Evolutionary conservation across 306 rosid species (phyloP).

Genomic region (Corylus americana): DNA sequence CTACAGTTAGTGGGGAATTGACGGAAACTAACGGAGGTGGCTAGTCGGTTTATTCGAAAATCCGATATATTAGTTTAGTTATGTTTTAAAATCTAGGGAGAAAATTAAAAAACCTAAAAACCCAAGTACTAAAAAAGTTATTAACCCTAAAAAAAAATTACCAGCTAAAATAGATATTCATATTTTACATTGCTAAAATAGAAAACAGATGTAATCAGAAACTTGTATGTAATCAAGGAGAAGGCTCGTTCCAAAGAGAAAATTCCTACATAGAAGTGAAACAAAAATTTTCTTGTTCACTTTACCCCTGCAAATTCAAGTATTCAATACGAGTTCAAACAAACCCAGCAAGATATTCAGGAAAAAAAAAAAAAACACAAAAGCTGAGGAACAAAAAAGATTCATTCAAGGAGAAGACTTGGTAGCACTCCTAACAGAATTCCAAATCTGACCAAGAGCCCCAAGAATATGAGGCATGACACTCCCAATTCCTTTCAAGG

Average conservation of each 20-base stretch:
- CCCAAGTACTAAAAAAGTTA: no score
- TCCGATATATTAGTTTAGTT: no score
- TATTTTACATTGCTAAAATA: no score
- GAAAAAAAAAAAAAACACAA: neutral
- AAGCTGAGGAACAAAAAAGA: slow-evolving; percentile 11
- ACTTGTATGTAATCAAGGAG: no score
- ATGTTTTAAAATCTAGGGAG: no score
- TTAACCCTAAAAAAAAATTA: no score
- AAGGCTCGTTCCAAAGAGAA: neutral
- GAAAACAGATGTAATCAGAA: no score
- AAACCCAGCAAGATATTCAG: neutral
- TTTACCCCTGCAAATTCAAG: neutral
- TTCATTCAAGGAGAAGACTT: slow-evolving; percentile 39
- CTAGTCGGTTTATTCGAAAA: no score
- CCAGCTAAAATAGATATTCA: no score
- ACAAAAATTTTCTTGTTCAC: neutral
- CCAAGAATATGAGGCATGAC: slow-evolving; percentile 57
- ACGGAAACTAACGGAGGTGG: no score
- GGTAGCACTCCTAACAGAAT: slow-evolving; percentile 38
- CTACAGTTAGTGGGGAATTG: no score
- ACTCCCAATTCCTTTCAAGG: slow-evolving; percentile 54
- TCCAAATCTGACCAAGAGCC: slow-evolving; percentile 64
- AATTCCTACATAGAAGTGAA: neutral
- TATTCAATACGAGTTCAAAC: neutral
- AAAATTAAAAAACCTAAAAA: no score